Base-by-base conservation (phyloP, 345 rosid genomes). In the Arabis alpina region DNA sequence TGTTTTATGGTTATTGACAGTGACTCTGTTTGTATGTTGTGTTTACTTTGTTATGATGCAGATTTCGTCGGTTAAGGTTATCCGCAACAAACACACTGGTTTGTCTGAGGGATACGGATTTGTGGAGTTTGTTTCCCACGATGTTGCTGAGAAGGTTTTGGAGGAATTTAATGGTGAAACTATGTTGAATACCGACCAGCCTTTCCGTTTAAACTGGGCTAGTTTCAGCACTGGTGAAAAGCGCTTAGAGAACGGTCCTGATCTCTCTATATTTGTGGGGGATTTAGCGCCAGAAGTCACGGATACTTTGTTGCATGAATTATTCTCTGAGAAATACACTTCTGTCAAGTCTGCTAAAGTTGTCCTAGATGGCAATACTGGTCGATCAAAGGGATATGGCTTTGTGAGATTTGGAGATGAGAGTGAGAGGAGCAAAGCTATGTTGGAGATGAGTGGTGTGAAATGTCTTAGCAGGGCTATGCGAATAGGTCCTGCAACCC, bases 381-480 rank as follows among this genome's bases (percentile, higher is more conserved):
- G 94, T 55, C 93, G 96, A 58, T 88, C 98, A 43, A 93, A 91
- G 65, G 98, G 98, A 54, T 93, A 90, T 61, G 98, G 98, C 25
- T 93, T 93, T 83, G 98, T 93, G 80, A 88, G 98, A 74, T 93
- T 93, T 73, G 98, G 96, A 51, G 97, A 93, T 61, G 96, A 88
- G 53, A 72, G 14, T 67, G 98, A 92, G 64, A 89, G 87, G 70
- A 71, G 82, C 41, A 81, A 84, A 68, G 92, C 98, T 50, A 87
- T 92, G 98, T 76, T 74, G 40, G 98, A 92, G 67, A 92, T 92
- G 98, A 85, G 85, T 78, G 98, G 98, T 58, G 82, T 81, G 13
- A 82, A 83, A 77, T 92, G 96, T 81, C 85, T 79, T 8, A 85
- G 86, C 79, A 84, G 98, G 76, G 87, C 96, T 24, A 92, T 92